Evolutionary conservation across 2,329 filamentous ascomycete genomes (phyloP).

Genomic region (Nemania sp.): DNA sequence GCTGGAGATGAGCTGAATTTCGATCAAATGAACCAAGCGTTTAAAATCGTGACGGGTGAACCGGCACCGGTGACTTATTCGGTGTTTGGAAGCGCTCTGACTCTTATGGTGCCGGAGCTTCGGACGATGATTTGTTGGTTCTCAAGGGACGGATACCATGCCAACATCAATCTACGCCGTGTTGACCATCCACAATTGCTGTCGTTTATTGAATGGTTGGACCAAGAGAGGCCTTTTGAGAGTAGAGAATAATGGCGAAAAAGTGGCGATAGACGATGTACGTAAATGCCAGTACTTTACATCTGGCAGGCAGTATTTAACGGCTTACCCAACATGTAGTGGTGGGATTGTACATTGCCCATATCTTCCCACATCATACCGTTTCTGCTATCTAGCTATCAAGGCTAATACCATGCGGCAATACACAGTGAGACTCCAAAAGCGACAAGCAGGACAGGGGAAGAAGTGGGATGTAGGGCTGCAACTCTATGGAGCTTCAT

Average conservation of each 20-base stretch:
- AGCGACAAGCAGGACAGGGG: not conserved
- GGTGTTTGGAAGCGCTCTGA: slow-evolving; percentile 50
- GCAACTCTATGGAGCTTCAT: not conserved
- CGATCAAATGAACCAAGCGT: slow-evolving; percentile 47
- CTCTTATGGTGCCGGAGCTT: slow-evolving; percentile 49
- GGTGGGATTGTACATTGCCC: no score
- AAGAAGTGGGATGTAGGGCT: not conserved
- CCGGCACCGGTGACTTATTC: slow-evolving; percentile 47
- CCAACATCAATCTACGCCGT: slow-evolving; percentile 48
- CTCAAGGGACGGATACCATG: slow-evolving; percentile 51
- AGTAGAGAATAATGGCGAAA: slow-evolving; percentile 16
- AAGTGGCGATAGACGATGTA: no score
- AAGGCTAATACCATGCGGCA: not conserved
- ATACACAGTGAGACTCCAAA: not conserved
- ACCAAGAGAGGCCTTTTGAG: slow-evolving; percentile 48
- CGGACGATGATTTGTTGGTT: slow-evolving; percentile 54
- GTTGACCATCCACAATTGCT: slow-evolving; percentile 50
- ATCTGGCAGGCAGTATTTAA: no score
- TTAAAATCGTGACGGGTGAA: slow-evolving; percentile 48
- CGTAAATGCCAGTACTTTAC: not conserved
- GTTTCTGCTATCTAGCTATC: no score
- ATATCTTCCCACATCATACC: no score
- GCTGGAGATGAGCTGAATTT: slow-evolving; percentile 60
- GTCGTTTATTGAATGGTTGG: slow-evolving; percentile 52
- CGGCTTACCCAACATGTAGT: no score